Percentiles rank a stretch among this genome's conserved stretches.
Conservation (phyloP, 2,329 filamentous ascomycete genomes). For the Clonostachys chloroleuca region DNA sequence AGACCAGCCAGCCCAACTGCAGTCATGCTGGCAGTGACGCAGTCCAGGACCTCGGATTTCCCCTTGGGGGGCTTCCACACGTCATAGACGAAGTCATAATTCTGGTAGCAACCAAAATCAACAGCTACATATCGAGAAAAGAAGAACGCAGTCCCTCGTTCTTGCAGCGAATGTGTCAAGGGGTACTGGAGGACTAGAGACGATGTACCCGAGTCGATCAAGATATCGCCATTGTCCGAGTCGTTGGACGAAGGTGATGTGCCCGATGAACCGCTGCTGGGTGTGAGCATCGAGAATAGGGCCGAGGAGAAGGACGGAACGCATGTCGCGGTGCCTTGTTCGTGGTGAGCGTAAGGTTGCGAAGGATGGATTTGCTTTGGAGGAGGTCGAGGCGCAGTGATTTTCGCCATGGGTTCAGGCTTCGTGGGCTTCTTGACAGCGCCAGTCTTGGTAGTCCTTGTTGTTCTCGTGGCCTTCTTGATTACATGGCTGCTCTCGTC, state of each 20-base stretch:
- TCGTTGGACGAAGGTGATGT: conserved; percentile 7
- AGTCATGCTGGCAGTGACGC: conserved; percentile 46
- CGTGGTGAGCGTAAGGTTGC: background rate
- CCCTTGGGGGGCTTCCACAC: conserved; percentile 38
- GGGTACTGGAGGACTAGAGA: conserved; percentile 4
- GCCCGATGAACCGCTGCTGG: conserved; percentile 12
- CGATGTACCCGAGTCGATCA: background rate
- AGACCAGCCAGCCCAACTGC: conserved; percentile 50
- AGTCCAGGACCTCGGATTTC: conserved; percentile 19
- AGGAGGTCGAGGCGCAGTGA: background rate
- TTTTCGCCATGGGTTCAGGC: background rate
- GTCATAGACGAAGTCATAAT: conserved; percentile 48
- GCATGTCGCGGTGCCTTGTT: background rate
- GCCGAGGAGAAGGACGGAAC: conserved; percentile 5
- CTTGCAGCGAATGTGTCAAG: conserved; percentile 24
- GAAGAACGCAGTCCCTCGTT: conserved; percentile 42
- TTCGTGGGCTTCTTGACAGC: conserved; percentile 5
- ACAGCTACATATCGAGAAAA: conserved; percentile 45
- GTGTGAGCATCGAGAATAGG: conserved; percentile 14
- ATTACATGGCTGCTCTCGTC: conserved; percentile 53
- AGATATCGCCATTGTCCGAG: conserved; percentile 1
- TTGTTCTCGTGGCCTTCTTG: conserved; percentile 36
- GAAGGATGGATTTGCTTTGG: background rate
- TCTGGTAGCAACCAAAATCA: conserved; percentile 40
- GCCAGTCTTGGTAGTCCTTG: conserved; percentile 9